phyloP scores from a whole-genome alignment of 257 asterid species.

The Lithospermum erythrorhizon region DNA sequence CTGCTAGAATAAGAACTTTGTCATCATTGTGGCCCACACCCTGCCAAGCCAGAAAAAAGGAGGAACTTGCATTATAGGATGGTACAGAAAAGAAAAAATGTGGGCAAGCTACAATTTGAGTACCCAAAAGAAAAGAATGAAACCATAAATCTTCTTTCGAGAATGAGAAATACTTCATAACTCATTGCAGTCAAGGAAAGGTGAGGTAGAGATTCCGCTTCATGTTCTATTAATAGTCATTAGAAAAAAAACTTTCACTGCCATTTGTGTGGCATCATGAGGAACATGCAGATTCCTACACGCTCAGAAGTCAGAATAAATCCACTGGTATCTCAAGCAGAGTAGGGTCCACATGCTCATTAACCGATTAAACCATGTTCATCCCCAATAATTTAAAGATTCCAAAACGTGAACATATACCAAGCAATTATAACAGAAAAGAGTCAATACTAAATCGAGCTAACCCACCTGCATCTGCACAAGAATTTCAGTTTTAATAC shows the following conservation, averaged over 20 bases:
- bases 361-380: too few species aligned
- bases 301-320: too few species aligned
- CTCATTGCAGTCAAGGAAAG: neutral
- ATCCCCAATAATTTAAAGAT: neutral
- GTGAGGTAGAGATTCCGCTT: too few species aligned
- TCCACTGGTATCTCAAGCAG: too few species aligned
- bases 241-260: too few species aligned
- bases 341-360: too few species aligned
- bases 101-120: neutral
- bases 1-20: constrained; percentile 97
- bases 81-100: neutral
- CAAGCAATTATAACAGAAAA: neutral
- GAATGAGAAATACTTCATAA: neutral
- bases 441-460: neutral
- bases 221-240: too few species aligned
- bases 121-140: neutral
- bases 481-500: constrained; percentile 89
- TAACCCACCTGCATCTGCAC: constrained; percentile 95
- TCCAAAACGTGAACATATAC: neutral
- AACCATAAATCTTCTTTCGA: neutral
- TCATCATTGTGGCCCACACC: constrained; percentile 98
- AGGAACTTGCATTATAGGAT: constrained; percentile 1
- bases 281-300: too few species aligned
- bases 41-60: constrained; percentile 24
- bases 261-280: too few species aligned